Evolutionary conservation across 129 eudicot species (phyloP).

Genomic region (Escallonia herrerae): DNA sequence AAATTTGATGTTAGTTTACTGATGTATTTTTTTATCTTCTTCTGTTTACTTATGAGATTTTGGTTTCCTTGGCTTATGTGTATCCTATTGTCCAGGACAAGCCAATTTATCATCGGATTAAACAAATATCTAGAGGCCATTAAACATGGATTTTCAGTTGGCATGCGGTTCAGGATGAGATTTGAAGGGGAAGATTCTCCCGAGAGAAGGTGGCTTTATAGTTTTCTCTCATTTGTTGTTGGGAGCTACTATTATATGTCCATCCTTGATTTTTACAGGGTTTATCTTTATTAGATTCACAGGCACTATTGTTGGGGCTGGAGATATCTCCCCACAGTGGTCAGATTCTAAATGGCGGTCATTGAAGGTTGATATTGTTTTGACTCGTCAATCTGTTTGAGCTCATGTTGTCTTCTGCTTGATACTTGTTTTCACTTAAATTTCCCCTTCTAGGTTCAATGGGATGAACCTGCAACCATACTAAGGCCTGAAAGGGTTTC

Average conservation of each 20-base stretch:
- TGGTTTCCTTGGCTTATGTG: not conserved
- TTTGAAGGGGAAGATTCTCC: slow-evolving; percentile 63
- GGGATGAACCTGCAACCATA: slow-evolving; percentile 57
- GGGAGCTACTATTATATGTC: not conserved
- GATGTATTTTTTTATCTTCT: not conserved
- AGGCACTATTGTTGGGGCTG: slow-evolving; percentile 52
- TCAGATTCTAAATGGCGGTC: slow-evolving; percentile 58
- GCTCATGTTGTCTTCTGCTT: not conserved
- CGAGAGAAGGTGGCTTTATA: slow-evolving; percentile 45
- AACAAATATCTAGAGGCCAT: slow-evolving; percentile 50
- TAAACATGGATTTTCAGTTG: slow-evolving; percentile 32
- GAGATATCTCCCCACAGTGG: slow-evolving; percentile 46
- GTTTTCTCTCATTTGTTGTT: not conserved
- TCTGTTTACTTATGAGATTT: too few species aligned
- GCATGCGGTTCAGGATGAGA: slow-evolving; percentile 58
- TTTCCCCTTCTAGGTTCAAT: slow-evolving; percentile 39
- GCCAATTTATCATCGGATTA: slow-evolving; percentile 56
- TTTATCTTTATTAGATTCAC: slow-evolving; percentile 30
- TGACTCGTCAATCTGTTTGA: not conserved
- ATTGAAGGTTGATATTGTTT: slow-evolving; percentile 35
- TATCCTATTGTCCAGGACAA: slow-evolving; percentile 40
- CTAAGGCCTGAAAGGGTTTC: slow-evolving; percentile 59
- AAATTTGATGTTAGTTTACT: not conserved
- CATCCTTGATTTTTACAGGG: not conserved
- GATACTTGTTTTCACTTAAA: not conserved